Evolutionary conservation across 495 filamentous ascomycete species (phyloP), one percentile per base, ranked within the genome.

Genomic region (Tuber aestivum): DNA sequence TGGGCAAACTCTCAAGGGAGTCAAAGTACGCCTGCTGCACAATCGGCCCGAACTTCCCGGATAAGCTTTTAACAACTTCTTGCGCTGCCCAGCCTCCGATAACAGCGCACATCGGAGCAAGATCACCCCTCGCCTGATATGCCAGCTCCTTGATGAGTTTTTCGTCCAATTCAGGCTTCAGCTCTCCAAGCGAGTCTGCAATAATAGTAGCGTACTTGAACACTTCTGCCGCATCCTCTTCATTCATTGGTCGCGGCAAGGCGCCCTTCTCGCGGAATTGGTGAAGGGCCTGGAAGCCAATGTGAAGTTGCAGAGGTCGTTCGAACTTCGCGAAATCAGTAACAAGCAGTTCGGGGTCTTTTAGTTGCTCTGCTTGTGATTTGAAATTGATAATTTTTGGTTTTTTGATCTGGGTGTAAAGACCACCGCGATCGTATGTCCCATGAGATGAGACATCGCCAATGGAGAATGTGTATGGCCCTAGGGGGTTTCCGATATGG

Each of bases 271-370:
- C 85, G 82, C 92, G 89, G 82, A 97, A 99, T 40, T 90, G 88
- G 83, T 97, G 93, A 40, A 99, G 87, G 40, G 94, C 94, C 84
- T 99, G 95, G 81, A 98, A 90, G 73, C 94, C 96, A 76, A 95
- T 85, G 81, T 99, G 96, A 37, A 99, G 88, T 84, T 97, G 94
- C 76, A 90, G 89, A 0, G 96, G 94, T 56, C 96, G 90, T 82
- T 98, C 95, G 74, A 97, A 97, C 83, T 99, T 99, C 84, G 96
- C 96, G 80, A 92, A 97, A 83, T 99, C 96, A 27, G 96, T 97
- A 38, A 97, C 88, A 76, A 99, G 85, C 75, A 95, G 88, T 74
- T 97, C 95, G 14, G 96, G 96, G 73, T 93, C 92, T 83, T 92
- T 92, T 45, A 97, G 84, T 77, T 97, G 90, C 65, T 88, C 86